Evolutionary conservation across 1,284 basidiomycete genomes (phyloP).

Genomic region (Papiliotrema fonsecae): DNA sequence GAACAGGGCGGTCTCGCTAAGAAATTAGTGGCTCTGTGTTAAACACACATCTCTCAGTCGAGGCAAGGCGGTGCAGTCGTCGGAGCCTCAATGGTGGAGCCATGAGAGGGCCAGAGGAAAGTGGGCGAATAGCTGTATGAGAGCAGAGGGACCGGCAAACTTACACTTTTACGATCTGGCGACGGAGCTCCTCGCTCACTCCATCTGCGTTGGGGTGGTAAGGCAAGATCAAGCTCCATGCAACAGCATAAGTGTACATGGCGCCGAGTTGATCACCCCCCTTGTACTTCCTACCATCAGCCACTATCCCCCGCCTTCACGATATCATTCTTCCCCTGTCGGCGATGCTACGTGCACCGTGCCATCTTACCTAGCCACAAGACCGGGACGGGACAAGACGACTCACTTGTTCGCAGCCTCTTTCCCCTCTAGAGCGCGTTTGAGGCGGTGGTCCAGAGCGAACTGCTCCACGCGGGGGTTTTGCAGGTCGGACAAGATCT

Average conservation of each 20-base stretch:
- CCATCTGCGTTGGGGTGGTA: constrained; percentile 9
- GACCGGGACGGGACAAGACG: not conserved
- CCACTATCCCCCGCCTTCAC: too few species aligned
- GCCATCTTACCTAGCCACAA: too few species aligned
- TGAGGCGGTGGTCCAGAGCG: constrained; percentile 4
- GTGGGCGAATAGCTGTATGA: not conserved
- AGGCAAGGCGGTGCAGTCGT: not conserved
- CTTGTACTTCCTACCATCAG: constrained; percentile 12
- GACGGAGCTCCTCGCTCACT: constrained; percentile 1
- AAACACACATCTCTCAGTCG: not conserved
- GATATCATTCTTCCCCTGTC: not conserved
- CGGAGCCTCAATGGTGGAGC: not conserved
- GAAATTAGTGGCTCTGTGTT: not conserved
- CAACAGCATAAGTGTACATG: constrained; percentile 18
- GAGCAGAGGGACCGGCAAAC: not conserved
- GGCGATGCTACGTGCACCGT: too few species aligned
- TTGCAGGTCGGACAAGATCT: constrained; percentile 10
- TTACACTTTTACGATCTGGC: constrained; percentile 11
- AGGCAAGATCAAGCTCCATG: constrained; percentile 15
- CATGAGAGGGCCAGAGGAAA: not conserved
- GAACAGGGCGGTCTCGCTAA: constrained; percentile 11
- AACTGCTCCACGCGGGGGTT: constrained; percentile 1
- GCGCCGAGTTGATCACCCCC: constrained; percentile 11
- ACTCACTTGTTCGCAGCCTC: constrained; percentile 14
- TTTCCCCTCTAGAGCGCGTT: constrained; percentile 11